A percentile compares a stretch with the other conserved stretches of the same genome.
phyloP scores from a whole-genome alignment of 345 rosid genomes.

The Nasturtium officinale region DNA sequence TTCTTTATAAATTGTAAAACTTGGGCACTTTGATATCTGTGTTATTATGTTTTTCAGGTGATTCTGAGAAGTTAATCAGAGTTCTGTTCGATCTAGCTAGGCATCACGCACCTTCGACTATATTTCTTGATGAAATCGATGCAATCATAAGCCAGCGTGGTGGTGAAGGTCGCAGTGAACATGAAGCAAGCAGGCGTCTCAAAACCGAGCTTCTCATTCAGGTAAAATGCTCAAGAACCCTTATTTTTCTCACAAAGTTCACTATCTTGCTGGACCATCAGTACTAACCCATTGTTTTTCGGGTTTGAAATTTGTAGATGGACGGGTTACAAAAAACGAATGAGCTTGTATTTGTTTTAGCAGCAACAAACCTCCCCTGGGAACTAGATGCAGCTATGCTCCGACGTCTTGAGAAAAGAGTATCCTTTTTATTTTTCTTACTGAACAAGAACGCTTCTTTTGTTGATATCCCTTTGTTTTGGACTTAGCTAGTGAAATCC shows the following conservation, averaged over 20 bases:
- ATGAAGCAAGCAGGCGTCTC: constrained; percentile 98
- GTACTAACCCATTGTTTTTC: too few species aligned
- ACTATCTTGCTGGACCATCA: constrained; percentile 7
- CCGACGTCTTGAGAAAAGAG: constrained; percentile 94
- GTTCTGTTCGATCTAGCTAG: constrained; percentile 95
- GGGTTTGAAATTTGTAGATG: constrained; percentile 60
- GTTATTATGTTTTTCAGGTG: constrained; percentile 62
- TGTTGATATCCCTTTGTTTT: constrained; percentile 19
- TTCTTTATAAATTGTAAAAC: neutral
- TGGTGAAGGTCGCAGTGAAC: constrained; percentile 94
- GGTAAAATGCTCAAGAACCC: constrained; percentile 51
- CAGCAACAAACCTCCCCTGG: constrained; percentile 99
- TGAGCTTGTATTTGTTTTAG: constrained; percentile 94
- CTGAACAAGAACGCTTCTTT: neutral
- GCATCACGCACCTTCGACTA: constrained; percentile 96
- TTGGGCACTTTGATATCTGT: neutral
- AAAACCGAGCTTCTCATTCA: constrained; percentile 98
- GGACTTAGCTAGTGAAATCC: constrained; percentile 41
- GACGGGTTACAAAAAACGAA: constrained; percentile 84
- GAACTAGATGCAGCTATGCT: constrained; percentile 98
- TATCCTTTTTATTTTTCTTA: constrained; percentile 56
- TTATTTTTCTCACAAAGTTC: neutral
- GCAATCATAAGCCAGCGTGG: constrained; percentile 98
- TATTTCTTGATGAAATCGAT: constrained; percentile 95
- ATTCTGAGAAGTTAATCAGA: constrained; percentile 90